Percentiles rank a stretch among this genome's conserved stretches.
These are phyloP conservation scores for Chaetomium olivaceum DNA, from an alignment of 2,329 filamentous ascomycete genomes.

Conservation along the genomic window DNA sequence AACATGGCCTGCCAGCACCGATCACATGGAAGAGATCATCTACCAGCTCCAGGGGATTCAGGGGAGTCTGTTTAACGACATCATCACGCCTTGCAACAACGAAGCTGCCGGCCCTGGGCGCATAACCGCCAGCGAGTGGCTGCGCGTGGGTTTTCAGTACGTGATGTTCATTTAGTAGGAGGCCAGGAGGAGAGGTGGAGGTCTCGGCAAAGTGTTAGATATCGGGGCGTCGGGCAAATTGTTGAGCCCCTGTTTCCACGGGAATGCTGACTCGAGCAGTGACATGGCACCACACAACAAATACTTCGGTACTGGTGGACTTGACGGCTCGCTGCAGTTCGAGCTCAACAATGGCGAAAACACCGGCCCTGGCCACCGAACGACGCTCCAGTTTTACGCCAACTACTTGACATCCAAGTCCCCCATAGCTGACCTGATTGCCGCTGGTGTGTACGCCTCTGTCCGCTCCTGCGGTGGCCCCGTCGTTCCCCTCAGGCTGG, in stretches of 20 bases:
- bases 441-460: conserved; percentile 58
- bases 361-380: conserved; percentile 55
- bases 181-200: background rate
- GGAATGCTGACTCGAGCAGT: conserved; percentile 21
- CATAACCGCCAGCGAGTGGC: conserved; percentile 61
- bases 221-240: background rate
- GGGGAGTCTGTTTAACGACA: conserved; percentile 56
- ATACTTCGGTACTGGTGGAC: conserved; percentile 50
- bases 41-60: conserved; percentile 58
- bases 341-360: conserved; percentile 59
- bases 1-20: conserved; percentile 61
- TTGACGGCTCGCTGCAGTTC: conserved; percentile 62
- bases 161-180: conserved; percentile 41
- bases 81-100: conserved; percentile 58
- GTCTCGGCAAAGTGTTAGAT: background rate
- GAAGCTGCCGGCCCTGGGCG: conserved; percentile 56
- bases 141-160: conserved; percentile 63
- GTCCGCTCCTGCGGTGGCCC: conserved; percentile 62
- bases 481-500: conserved; percentile 53
- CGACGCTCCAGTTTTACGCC: conserved; percentile 55
- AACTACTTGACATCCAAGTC: conserved; percentile 53
- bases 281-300: conserved; percentile 50
- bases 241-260: background rate
- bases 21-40: conserved; percentile 66
- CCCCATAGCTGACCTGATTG: conserved; percentile 59